phyloP scores from a whole-genome alignment of 495 filamentous ascomycete genomes.

The Aspergillus hancockii region DNA sequence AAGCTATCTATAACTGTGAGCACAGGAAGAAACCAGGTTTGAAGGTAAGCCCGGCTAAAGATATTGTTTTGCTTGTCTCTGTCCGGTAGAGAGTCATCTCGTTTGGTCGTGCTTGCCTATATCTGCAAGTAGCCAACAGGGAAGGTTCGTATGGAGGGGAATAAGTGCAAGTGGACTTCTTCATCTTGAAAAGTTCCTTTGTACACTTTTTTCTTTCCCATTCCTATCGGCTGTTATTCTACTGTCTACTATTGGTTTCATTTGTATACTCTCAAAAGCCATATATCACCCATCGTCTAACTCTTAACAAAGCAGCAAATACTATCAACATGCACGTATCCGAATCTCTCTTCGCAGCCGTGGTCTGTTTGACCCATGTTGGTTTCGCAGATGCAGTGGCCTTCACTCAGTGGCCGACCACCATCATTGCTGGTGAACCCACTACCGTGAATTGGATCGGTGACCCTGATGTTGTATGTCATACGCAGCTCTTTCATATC shows the following conservation, averaged over 20 bases:
- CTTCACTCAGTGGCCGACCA: conserved; percentile 46
- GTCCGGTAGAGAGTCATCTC: background rate
- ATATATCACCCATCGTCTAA: conserved; percentile 7
- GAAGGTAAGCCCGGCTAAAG: background rate
- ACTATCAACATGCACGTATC: conserved; percentile 31
- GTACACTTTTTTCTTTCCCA: background rate
- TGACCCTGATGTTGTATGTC: conserved; percentile 33
- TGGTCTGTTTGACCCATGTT: conserved; percentile 30
- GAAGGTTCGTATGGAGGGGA: background rate
- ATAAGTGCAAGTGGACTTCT: background rate
- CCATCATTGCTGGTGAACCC: conserved; percentile 40
- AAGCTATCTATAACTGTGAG: background rate
- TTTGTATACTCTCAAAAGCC: background rate
- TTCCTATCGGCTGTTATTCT: background rate
- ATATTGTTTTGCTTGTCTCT: background rate
- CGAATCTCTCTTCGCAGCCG: conserved; percentile 33
- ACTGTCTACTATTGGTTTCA: background rate
- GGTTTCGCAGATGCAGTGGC: conserved; percentile 35
- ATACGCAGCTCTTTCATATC: background rate
- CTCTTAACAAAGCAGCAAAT: conserved; percentile 2
- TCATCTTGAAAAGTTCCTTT: background rate
- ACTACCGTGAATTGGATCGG: conserved; percentile 46
- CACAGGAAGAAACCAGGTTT: background rate
- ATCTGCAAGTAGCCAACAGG: background rate
- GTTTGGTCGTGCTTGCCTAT: background rate